phyloP scores from a whole-genome alignment of 805 yeast genomes.

The Jamesozyma piceae region DNA sequence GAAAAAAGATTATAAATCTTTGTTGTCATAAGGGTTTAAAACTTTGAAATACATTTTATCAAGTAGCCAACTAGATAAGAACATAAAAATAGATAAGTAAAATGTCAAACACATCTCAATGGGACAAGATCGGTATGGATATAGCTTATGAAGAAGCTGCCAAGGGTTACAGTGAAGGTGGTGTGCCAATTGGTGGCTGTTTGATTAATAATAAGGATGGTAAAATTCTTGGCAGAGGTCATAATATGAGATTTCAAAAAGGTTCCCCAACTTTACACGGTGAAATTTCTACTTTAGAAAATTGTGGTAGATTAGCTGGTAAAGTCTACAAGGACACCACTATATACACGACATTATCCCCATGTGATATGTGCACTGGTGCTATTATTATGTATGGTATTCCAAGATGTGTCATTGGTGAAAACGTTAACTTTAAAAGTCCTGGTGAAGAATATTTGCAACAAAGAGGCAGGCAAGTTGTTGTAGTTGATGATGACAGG shows the following conservation, averaged over 20 bases:
- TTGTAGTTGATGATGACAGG: constrained; percentile 47
- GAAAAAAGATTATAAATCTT: too few species aligned
- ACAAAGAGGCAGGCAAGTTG: constrained; percentile 62
- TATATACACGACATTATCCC: constrained; percentile 84
- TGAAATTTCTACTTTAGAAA: constrained; percentile 80
- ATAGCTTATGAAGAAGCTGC: constrained; percentile 67
- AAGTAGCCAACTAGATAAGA: too few species aligned
- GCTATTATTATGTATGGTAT: constrained; percentile 85
- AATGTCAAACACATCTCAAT: constrained; percentile 29
- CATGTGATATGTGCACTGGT: constrained; percentile 94
- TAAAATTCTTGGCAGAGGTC: constrained; percentile 76
- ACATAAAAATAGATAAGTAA: background rate
- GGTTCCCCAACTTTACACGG: constrained; percentile 81
- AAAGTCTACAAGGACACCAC: constrained; percentile 74
- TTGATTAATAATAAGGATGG: constrained; percentile 50
- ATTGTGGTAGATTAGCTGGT: constrained; percentile 84
- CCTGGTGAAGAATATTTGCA: constrained; percentile 63
- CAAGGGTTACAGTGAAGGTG: constrained; percentile 69
- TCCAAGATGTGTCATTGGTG: constrained; percentile 81
- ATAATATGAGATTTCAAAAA: constrained; percentile 82
- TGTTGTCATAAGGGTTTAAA: too few species aligned
- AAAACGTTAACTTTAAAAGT: constrained; percentile 72
- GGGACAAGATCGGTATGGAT: constrained; percentile 56
- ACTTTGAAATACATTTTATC: too few species aligned
- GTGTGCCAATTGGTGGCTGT: constrained; percentile 65